Evolutionary conservation across 257 asterid species (phyloP).

Genomic region (Nicotiana benthamiana): DNA sequence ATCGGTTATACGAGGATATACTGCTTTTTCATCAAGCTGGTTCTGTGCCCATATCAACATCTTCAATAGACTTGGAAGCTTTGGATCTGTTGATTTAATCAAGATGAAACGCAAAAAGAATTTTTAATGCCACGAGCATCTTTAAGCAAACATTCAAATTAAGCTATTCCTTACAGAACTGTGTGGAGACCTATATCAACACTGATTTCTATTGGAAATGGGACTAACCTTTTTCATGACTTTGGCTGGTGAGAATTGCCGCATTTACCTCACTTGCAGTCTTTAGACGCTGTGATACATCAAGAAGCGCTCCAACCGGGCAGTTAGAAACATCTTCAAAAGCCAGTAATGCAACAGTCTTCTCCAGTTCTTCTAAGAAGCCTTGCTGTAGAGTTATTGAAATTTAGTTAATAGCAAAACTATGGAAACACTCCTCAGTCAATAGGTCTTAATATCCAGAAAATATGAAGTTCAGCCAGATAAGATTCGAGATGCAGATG

Average conservation of each 20-base stretch:
- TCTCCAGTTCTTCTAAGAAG: constrained; percentile 76
- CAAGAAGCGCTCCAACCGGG: constrained; percentile 69
- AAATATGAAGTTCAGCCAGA: neutral
- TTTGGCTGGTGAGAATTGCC: constrained; percentile 78
- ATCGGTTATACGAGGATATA: constrained; percentile 67
- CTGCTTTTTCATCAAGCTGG: constrained; percentile 68
- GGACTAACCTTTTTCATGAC: constrained; percentile 77
- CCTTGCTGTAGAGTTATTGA: constrained; percentile 33
- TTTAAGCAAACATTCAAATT: neutral
- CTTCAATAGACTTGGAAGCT: constrained; percentile 85
- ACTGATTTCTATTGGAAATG: neutral
- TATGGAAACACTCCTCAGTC: neutral
- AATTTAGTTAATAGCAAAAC: neutral
- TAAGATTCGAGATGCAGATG: neutral
- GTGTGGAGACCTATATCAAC: neutral
- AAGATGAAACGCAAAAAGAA: neutral
- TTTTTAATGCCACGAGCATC: neutral
- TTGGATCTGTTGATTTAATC: constrained; percentile 55
- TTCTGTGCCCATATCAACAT: constrained; percentile 72
- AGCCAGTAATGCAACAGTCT: constrained; percentile 71
- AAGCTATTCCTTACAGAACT: neutral
- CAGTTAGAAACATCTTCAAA: constrained; percentile 62
- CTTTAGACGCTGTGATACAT: constrained; percentile 64
- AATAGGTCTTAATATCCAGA: neutral
- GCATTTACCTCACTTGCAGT: constrained; percentile 91